phyloP scores from a whole-genome alignment of 257 asterid genomes.

The Galeopsis tetrahit region DNA sequence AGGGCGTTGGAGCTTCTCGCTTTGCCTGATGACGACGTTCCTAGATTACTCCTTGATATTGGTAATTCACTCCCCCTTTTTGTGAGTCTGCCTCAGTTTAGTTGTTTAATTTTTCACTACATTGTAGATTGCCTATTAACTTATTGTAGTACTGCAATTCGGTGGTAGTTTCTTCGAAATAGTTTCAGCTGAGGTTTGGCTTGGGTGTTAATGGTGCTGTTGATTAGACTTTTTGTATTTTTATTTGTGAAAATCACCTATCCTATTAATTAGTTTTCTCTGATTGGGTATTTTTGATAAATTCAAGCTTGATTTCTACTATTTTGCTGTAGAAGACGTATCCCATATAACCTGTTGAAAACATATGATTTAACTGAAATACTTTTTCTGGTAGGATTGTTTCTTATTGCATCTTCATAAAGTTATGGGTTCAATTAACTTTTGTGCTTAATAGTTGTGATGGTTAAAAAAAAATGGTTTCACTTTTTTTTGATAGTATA shows the following conservation, averaged over 20 bases:
- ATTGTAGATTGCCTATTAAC: constrained; percentile 5
- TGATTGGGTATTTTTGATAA: background rate
- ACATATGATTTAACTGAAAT: background rate
- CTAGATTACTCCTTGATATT: constrained; percentile 86
- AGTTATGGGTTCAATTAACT: background rate
- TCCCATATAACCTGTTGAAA: background rate
- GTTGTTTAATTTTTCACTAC: background rate
- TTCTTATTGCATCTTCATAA: constrained; percentile 1
- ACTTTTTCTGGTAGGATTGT: background rate
- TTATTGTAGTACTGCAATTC: background rate
- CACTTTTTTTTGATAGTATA: background rate
- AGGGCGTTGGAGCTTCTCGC: constrained; percentile 96
- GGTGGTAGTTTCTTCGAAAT: constrained; percentile 4
- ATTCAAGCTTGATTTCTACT: background rate
- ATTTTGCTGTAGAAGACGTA: background rate
- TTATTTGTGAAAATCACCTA: background rate
- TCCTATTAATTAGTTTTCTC: background rate
- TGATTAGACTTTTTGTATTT: background rate
- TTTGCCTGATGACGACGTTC: constrained; percentile 77
- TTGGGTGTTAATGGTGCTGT: background rate
- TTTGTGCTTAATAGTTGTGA: background rate
- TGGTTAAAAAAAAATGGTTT: background rate
- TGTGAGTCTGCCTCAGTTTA: background rate
- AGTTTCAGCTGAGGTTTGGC: constrained; percentile 1
- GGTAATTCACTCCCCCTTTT: constrained; percentile 45